Evolutionary conservation across 345 rosid species (phyloP), one percentile per base, ranked within the genome.

Genomic region (Hypericum androsaemum): DNA sequence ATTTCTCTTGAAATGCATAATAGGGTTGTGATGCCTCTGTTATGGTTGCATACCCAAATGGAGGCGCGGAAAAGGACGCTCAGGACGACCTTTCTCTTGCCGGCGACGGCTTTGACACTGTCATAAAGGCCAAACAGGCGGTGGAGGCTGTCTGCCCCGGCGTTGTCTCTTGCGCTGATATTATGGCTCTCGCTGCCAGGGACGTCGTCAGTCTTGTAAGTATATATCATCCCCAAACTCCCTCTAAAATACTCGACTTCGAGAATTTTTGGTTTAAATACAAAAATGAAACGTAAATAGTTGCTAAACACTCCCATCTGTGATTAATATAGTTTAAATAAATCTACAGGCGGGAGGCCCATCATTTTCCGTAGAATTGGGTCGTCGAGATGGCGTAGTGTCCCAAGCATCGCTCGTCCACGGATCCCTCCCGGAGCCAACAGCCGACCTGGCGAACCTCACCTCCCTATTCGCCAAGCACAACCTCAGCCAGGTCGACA

Each of bases 1-100:
- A 5, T 39, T 10, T 9, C 13, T 6, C 37, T 6, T 57, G 40
- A 5, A 39, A 7, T 53, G 0, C 12, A 53, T 64, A 54, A 41
- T 1, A 92, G 98, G 98, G 96, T 15, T 92, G 96, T 55, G 98
- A 92, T 56, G 96, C 77, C 0, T 88, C 98, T 0, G 52, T 83
- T 8, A 17, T 92, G 66, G 77, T 88, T 47, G 4, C 72, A 8
- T 88, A 96, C 16, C 79, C 79, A 5, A 80, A 77, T 6, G 77
- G 74, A n/a, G 94, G 82, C 58, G 96, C 96, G 0, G 98, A 84
- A 73, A 92, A 71, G 53, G 94, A 92, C 50, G 81, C 96, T 0
- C 12, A 53, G 6, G 98, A 92, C 61, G 84, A 92, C 65, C 17
- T 73, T 11, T 87, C 98, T 17, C 83, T 92, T 0, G 94, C 96